Conservation (phyloP, 345 rosid species). For the Acer negundo region DNA sequence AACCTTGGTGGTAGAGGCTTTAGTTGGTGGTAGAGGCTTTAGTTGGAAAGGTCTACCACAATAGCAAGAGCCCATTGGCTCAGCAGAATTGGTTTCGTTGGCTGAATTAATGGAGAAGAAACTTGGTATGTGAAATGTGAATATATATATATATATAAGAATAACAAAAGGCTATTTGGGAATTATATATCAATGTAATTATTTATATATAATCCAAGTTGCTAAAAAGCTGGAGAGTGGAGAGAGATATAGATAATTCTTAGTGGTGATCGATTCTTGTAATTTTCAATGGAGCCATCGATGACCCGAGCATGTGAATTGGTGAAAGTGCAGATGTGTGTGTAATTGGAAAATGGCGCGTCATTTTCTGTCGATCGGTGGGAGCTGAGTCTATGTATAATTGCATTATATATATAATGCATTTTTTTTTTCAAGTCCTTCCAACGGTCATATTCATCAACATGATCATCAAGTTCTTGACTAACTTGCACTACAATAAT, state of each 20-base stretch:
- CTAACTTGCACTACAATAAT: background rate
- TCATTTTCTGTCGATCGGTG: conserved; percentile 1
- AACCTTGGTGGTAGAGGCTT: too few species aligned
- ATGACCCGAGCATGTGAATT: conserved; percentile 12
- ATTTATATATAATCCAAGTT: background rate
- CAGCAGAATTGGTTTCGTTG: background rate
- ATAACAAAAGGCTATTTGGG: background rate
- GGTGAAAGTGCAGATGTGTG: conserved; percentile 4
- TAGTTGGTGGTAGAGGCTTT: too few species aligned
- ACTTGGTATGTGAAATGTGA: too few species aligned
- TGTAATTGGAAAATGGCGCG: background rate
- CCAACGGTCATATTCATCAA: conserved; percentile 15
- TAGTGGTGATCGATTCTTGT: background rate
- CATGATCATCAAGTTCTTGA: conserved; percentile 9
- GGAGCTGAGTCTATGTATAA: background rate
- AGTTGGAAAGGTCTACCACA: too few species aligned
- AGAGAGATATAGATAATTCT: background rate
- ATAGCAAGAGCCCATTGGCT: too few species aligned
- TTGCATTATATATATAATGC: background rate
- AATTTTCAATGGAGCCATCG: background rate
- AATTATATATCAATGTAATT: background rate
- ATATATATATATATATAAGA: background rate
- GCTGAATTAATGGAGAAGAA: background rate
- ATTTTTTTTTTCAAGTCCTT: background rate
- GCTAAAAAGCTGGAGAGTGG: conserved; percentile 6